Base-by-base conservation (phyloP, 1,284 basidiomycete species). In the Hymenochaete sp. region DNA sequence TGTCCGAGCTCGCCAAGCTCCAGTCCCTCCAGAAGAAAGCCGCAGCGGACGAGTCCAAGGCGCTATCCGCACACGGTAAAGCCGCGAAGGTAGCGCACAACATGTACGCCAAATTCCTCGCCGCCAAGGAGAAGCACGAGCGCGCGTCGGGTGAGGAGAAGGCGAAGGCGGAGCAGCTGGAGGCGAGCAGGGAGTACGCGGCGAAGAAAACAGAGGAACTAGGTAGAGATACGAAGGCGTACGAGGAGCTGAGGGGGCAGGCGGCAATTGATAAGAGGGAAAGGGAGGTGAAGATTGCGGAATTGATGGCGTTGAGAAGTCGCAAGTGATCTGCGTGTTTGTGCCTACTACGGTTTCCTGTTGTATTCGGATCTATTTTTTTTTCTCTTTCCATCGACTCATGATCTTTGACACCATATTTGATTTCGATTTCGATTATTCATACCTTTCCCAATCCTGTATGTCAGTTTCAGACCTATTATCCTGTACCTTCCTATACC, bases 221-320 rank as follows among this genome's bases (percentile, higher is more conserved):
- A 9, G 41, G 56, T 56, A 44, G 47, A 35, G 62, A 66, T 56
- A 62, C 61, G 8, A 57, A 62, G 48, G 66, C 68, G 47, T 57
- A 67, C 29, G 66, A 68, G 48, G 62, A 66, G 48, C 49, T 67
- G 26, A 55, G 65, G 44, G 60, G 58, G 11, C 61, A 63, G 44
- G 67, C 67, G 59, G 65, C 64, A 16, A 64, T 63, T 3, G 67
- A 68, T 52, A 67, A 68, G 51, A 61, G 65, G 38, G 67, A 68
- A 53, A 54, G 67, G 29, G 62, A 61, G 42, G 61, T 62, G 54
- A 67, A 66, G 54, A 19, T 49, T 11, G 31, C 16, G 11, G 19
- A 51, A 14, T 37, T 51, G 14, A 22, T 31, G 13, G 22, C 35
- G 25, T 8, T 35, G 14, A 19, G 32, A 35, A 35, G 13, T n/a